phyloP scores from a whole-genome alignment of 2,329 filamentous ascomycete species.

The Pezicula carpinea region DNA sequence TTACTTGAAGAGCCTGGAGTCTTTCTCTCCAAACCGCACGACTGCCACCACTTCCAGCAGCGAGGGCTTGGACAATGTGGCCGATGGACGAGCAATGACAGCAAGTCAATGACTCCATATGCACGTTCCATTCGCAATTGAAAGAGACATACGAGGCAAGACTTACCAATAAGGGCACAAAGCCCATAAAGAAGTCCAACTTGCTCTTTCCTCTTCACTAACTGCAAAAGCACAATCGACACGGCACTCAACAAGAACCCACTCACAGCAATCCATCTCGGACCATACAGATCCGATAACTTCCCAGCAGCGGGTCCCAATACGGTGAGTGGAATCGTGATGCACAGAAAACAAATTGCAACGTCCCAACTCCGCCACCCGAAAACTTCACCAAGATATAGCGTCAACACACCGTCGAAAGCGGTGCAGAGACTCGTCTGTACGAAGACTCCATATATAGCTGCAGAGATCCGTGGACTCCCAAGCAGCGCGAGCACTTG shows the following conservation, averaged over 20 bases:
- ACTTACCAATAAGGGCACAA: neutral
- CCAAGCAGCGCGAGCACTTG: constrained; percentile 1
- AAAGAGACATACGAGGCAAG: neutral
- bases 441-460: constrained; percentile 9
- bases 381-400: constrained; percentile 3
- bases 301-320: constrained; percentile 4
- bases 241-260: constrained; percentile 1
- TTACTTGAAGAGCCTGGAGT: too few species aligned
- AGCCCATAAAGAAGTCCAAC: neutral
- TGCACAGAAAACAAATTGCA: constrained; percentile 2
- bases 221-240: constrained; percentile 5
- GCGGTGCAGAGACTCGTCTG: constrained; percentile 1
- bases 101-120: too few species aligned
- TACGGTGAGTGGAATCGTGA: constrained; percentile 2
- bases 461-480: constrained; percentile 4
- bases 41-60: too few species aligned
- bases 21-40: too few species aligned
- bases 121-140: too few species aligned
- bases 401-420: constrained; percentile 7
- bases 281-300: constrained; percentile 3
- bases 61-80: too few species aligned
- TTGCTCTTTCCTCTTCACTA: constrained; percentile 1
- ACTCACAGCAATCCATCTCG: constrained; percentile 1
- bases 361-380: constrained; percentile 3
- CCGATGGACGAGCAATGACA: too few species aligned